These are phyloP conservation scores for Coemansia sp. DNA, from an alignment of 192 early-diverging fungal species.

Conservation along the genomic window DNA sequence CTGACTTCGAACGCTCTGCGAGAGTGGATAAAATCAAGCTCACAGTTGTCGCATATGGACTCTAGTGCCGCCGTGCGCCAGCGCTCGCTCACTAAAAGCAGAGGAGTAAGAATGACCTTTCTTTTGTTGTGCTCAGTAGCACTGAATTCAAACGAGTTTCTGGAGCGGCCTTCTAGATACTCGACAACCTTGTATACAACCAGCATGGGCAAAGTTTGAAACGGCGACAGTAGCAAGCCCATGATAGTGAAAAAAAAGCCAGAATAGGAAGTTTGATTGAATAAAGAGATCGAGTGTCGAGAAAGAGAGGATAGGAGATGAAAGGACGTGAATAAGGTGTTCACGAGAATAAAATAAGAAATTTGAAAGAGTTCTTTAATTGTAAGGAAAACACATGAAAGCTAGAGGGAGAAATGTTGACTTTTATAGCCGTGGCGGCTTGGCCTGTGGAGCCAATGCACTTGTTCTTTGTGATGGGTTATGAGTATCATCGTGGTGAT, in stretches of 20 bases:
- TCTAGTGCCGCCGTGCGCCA: neutral
- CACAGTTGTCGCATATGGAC: neutral
- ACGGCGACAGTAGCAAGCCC: neutral
- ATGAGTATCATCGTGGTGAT: too few species aligned
- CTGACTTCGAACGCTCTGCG: neutral
- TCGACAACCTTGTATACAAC: neutral
- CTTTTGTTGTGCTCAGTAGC: neutral
- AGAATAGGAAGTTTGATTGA: neutral
- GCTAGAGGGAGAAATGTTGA: too few species aligned
- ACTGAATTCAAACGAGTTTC: neutral
- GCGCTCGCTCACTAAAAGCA: neutral
- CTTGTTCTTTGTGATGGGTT: too few species aligned
- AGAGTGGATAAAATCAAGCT: neutral
- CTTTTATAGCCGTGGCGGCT: too few species aligned
- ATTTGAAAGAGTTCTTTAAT: too few species aligned
- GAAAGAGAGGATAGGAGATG: neutral
- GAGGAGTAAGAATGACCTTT: neutral
- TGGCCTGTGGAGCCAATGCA: too few species aligned
- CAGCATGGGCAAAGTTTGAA: neutral
- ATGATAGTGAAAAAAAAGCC: neutral
- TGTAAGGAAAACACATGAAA: too few species aligned
- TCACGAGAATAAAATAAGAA: too few species aligned
- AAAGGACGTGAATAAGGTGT: too few species aligned
- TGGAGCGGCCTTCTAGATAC: neutral
- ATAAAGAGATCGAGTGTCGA: neutral